phyloP scores from a whole-genome alignment of 192 early-diverging fungal genomes.

The Coemansia sp. region DNA sequence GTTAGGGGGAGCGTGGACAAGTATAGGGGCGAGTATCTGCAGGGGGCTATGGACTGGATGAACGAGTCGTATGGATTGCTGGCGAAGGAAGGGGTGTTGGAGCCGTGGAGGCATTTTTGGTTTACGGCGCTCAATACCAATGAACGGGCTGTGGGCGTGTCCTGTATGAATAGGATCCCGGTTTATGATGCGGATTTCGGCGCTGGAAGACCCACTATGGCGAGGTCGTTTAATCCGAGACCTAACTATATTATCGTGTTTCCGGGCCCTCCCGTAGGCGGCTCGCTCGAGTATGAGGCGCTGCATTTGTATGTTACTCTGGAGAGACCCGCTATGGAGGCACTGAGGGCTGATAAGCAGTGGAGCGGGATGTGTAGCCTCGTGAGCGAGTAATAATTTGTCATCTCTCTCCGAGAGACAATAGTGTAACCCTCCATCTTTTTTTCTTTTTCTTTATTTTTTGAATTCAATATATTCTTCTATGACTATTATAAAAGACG shows the following conservation, averaged over 20 bases:
- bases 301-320: conserved; percentile 46
- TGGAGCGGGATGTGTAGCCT: conserved; percentile 27
- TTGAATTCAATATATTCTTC: conserved; percentile 8
- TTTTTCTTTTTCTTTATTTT: conserved; percentile 6
- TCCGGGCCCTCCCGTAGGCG: conserved; percentile 18
- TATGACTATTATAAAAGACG: background rate
- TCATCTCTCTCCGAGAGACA: background rate
- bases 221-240: conserved; percentile 41
- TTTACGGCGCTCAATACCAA: conserved; percentile 41
- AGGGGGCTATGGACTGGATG: conserved; percentile 37
- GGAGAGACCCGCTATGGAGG: conserved; percentile 35
- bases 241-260: conserved; percentile 48
- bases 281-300: conserved; percentile 5
- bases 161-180: conserved; percentile 47
- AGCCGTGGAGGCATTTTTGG: conserved; percentile 50
- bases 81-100: conserved; percentile 10
- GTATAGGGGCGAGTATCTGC: conserved; percentile 31
- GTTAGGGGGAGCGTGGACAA: conserved; percentile 24
- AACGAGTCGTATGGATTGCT: conserved; percentile 15
- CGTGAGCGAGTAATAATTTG: conserved; percentile 13
- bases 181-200: conserved; percentile 46
- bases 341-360: conserved; percentile 17
- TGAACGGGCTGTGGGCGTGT: conserved; percentile 23
- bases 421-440: background rate
- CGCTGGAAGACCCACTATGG: conserved; percentile 34